Conservation (phyloP, 169 alveolate species). For the Perkinsus marinus region DNA sequence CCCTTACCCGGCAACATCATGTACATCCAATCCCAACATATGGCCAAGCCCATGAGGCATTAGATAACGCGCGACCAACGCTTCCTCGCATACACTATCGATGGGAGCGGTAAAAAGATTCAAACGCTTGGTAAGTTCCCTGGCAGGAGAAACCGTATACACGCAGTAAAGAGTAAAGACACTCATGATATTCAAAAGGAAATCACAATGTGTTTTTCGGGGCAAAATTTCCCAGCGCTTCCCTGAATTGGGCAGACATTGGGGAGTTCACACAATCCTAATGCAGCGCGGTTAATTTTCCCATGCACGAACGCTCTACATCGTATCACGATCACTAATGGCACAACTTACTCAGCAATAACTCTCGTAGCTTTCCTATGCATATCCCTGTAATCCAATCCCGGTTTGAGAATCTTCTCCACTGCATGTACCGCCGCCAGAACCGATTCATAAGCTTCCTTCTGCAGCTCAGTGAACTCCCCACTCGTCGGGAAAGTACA, state of each 20-base stretch:
- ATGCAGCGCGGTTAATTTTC: no score
- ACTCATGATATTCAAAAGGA: not conserved
- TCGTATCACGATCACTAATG: not conserved
- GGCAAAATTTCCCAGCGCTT: not conserved
- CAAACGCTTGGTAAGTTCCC: not conserved
- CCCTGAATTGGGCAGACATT: no score
- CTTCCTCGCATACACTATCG: not conserved
- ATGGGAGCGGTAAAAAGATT: slow-evolving; percentile 6
- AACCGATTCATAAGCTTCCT: slow-evolving; percentile 50
- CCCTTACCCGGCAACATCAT: slow-evolving; percentile 70
- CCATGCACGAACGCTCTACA: not conserved
- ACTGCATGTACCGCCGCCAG: slow-evolving; percentile 55
- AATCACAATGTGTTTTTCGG: no score
- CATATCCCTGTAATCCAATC: slow-evolving; percentile 70
- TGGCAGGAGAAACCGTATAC: not conserved
- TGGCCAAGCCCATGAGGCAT: slow-evolving; percentile 80
- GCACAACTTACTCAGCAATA: slow-evolving; percentile 39
- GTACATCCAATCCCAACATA: slow-evolving; percentile 57
- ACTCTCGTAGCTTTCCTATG: slow-evolving; percentile 58
- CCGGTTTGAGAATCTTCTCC: slow-evolving; percentile 44
- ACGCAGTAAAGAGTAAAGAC: not conserved
- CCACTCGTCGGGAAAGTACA: slow-evolving; percentile 66
- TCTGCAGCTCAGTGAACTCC: slow-evolving; percentile 49
- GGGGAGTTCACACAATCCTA: no score
- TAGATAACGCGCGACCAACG: slow-evolving; percentile 51